Evolutionary conservation across 768 basidiomycete species (phyloP).

Genomic region (Lactifluus rugatus): DNA sequence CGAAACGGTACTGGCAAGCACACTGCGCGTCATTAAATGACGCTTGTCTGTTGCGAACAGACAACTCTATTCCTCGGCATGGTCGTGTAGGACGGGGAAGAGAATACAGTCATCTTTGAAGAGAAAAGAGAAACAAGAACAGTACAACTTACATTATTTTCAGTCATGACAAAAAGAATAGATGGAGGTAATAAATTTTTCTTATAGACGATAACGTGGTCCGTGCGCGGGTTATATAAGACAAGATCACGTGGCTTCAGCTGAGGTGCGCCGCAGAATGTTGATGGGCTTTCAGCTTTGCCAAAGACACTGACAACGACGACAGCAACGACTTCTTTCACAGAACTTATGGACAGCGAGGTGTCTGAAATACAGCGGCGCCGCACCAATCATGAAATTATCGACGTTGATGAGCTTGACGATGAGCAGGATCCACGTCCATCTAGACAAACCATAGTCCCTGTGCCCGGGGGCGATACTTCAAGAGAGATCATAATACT

Average conservation of each 20-base stretch:
- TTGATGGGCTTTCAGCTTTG: not conserved
- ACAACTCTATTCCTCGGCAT: conserved; percentile 76
- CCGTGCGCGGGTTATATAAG: conserved; percentile 13
- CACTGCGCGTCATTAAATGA: conserved; percentile 50
- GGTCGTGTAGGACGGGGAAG: conserved; percentile 90
- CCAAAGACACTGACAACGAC: conserved; percentile 4
- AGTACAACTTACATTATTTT: not conserved
- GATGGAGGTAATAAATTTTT: not conserved
- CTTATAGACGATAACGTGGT: not conserved
- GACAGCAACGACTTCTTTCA: not conserved
- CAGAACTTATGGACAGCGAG: not conserved
- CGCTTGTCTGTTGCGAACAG: conserved; percentile 69
- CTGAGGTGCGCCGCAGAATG: not conserved
- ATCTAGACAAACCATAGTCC: conserved; percentile 1
- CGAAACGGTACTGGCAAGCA: conserved; percentile 86
- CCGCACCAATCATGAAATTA: conserved; percentile 26
- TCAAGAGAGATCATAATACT: not conserved
- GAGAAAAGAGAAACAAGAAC: not conserved
- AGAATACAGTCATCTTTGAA: conserved; percentile 65
- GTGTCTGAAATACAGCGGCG: conserved; percentile 17
- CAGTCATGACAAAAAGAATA: not conserved
- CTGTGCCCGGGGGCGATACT: conserved; percentile 26
- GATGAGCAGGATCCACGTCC: conserved; percentile 24
- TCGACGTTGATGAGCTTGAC: conserved; percentile 38
- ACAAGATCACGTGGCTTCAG: not conserved